Evolutionary conservation across 495 filamentous ascomycete species (phyloP), one percentile per base, ranked within the genome.

Genomic region (Tuber indicum): DNA sequence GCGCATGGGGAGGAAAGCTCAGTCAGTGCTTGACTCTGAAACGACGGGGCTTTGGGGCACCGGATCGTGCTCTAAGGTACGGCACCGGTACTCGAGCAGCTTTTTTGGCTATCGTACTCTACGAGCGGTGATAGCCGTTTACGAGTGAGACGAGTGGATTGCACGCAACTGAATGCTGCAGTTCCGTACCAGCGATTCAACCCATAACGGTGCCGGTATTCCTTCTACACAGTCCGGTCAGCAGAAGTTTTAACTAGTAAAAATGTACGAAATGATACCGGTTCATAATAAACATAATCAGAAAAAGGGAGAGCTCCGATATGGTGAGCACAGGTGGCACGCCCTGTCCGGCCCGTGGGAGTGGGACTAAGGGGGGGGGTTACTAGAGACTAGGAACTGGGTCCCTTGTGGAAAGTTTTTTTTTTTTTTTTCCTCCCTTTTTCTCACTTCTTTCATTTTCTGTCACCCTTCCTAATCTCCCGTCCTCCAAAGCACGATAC

Each of bases 1-100:
- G 73, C 72, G 76, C 74, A 77, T 47, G 26, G 58, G 36, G 58
- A 32, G 58, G n/a, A 62, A 62, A 26, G 12, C 1, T 17, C 58
- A 66, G 58, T 66, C 26, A 17, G 58, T 66, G 58, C 58, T 66
- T 66, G 58, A 66, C 58, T 36, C 58, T 66, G 58, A 66, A 66
- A 66, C 58, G 58, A 66, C 26, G 58, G 58, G 26, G 26, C 12
- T 32, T 66, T 66, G 26, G 58, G 58, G 17, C 58, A 36, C 58
- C 58, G 58, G 58, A 26, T 66, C 26, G 58, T 66, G 32, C 58
- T 36, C 58, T 32, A 0, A 36, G 6, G 58, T 32, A 32, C 32
- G 32, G 32, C 32, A 32, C 32, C 32, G 32, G 32, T 23, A 66
- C 39, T 41, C 4, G 39, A 41, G 39, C 39, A 41, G 58, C 58